These are phyloP conservation scores for Saccharomyces hybrid DNA, from an alignment of 1,139 yeast species.

Conservation along the genomic window DNA sequence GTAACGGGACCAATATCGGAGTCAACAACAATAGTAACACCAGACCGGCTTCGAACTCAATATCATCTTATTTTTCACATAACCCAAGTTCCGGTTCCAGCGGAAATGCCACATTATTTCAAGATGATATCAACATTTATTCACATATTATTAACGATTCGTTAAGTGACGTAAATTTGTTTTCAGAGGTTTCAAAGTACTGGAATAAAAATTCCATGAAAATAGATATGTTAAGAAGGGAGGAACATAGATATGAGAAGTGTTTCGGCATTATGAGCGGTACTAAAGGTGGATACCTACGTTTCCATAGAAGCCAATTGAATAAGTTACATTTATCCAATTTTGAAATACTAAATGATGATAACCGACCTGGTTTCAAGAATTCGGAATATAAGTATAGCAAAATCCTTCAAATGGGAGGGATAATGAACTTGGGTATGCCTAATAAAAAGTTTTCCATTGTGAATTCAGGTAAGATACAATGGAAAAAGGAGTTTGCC, in stretches of 20 bases:
- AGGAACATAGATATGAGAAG: constrained; percentile 16
- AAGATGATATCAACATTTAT: constrained; percentile 27
- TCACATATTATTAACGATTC: constrained; percentile 21
- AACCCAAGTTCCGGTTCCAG: constrained; percentile 12
- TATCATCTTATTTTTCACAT: constrained; percentile 22
- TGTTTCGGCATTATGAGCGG: constrained; percentile 22
- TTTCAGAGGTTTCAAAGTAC: constrained; percentile 12
- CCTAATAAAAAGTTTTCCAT: constrained; percentile 22
- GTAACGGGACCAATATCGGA: constrained; percentile 5
- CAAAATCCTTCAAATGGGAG: constrained; percentile 30
- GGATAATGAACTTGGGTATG: constrained; percentile 14
- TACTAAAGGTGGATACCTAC: constrained; percentile 28
- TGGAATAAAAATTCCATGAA: constrained; percentile 9
- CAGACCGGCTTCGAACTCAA: constrained; percentile 19
- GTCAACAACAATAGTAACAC: neutral
- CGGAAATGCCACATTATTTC: constrained; percentile 13
- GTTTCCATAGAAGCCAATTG: constrained; percentile 15
- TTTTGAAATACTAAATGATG: constrained; percentile 16
- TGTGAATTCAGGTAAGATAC: constrained; percentile 24
- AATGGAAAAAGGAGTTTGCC: constrained; percentile 38
- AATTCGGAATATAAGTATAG: constrained; percentile 15
- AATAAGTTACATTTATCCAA: constrained; percentile 13
- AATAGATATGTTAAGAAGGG: neutral
- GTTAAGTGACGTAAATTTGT: constrained; percentile 14
- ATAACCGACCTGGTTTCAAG: neutral